phyloP scores from a whole-genome alignment of 129 eudicot species.

The Escallonia rubra region DNA sequence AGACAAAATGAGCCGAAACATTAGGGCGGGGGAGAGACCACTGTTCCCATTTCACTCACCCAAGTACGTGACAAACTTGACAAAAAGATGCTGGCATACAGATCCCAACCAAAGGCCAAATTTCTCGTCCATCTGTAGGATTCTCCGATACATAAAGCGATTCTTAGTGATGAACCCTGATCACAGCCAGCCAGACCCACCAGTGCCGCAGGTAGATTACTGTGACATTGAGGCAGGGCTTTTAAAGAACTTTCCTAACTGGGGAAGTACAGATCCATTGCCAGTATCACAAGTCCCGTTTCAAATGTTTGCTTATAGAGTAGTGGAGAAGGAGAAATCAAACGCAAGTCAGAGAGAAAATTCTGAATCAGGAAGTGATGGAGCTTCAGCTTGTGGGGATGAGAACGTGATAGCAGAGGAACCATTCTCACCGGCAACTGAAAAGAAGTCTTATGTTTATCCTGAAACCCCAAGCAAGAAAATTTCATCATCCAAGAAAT shows the following conservation, averaged over 20 bases:
- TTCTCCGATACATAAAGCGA: slow-evolving; percentile 48
- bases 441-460: slow-evolving; percentile 18
- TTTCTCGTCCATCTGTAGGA: slow-evolving; percentile 53
- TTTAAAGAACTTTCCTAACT: slow-evolving; percentile 26
- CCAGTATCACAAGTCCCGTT: slow-evolving; percentile 47
- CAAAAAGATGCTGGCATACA: slow-evolving; percentile 52
- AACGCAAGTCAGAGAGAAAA: slow-evolving; percentile 24
- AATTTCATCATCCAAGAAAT: slow-evolving; percentile 23
- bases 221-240: slow-evolving; percentile 40
- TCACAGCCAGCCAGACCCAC: slow-evolving; percentile 42
- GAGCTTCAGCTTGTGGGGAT: slow-evolving; percentile 45
- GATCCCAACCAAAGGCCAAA: slow-evolving; percentile 60
- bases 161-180: slow-evolving; percentile 53
- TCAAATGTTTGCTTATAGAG: slow-evolving; percentile 50
- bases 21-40: slow-evolving; percentile 61
- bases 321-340: slow-evolving; percentile 42
- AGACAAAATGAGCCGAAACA: slow-evolving; percentile 55
- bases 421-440: slow-evolving; percentile 16
- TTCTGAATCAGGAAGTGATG: slow-evolving; percentile 64
- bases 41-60: slow-evolving; percentile 50
- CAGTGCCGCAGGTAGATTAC: slow-evolving; percentile 43
- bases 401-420: slow-evolving; percentile 41
- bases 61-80: slow-evolving; percentile 43
- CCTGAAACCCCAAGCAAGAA: slow-evolving; percentile 26
- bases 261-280: slow-evolving; percentile 12